Evolutionary conservation across 306 rosid species (phyloP).

Genomic region (Begonia peltatifolia): DNA sequence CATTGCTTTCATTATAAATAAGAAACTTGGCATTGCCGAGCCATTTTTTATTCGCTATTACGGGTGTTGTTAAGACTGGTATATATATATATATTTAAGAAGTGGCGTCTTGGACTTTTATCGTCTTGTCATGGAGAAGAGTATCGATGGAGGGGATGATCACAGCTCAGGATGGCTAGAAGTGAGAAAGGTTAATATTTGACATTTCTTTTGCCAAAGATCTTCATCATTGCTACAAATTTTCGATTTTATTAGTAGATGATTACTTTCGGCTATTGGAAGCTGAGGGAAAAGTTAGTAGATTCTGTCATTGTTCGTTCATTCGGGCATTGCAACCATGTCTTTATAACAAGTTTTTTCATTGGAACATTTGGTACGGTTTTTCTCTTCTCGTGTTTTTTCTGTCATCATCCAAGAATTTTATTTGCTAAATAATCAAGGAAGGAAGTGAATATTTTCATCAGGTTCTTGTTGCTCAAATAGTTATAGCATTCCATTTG

Average conservation of each 20-base stretch:
- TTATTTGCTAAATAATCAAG: too few species aligned
- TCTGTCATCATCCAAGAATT: too few species aligned
- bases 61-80: neutral
- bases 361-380: too few species aligned
- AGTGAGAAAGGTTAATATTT: slow-evolving; percentile 68
- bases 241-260: neutral
- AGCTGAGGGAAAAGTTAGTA: too few species aligned
- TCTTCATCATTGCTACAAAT: slow-evolving; percentile 1
- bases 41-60: neutral
- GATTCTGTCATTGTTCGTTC: too few species aligned
- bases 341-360: too few species aligned
- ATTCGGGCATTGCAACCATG: too few species aligned
- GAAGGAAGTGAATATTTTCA: too few species aligned
- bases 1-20: too few species aligned
- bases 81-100: neutral
- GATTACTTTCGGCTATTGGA: neutral
- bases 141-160: slow-evolving; percentile 58
- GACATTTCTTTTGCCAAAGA: slow-evolving; percentile 1
- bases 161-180: slow-evolving; percentile 93
- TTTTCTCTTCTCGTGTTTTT: too few species aligned
- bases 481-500: too few species aligned
- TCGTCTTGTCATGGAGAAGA: slow-evolving; percentile 48
- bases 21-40: neutral
- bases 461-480: too few species aligned
- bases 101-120: slow-evolving; percentile 18